These are phyloP conservation scores for Argentina anserina DNA, from an alignment of 306 rosid genomes.

Conservation along the genomic window DNA sequence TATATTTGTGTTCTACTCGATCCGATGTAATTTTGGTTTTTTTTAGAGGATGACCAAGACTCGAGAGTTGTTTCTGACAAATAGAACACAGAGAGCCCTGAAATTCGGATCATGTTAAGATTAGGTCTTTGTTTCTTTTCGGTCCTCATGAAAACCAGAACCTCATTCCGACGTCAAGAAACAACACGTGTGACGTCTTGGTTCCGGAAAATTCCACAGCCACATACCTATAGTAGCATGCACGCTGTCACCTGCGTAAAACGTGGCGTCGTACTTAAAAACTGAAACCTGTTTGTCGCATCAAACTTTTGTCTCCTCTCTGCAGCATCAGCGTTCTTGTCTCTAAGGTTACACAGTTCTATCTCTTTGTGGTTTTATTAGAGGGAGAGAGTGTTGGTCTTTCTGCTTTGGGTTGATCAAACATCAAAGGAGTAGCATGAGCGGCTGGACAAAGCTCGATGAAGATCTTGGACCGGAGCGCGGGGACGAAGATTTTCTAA, in stretches of 20 bases:
- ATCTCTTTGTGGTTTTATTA: no score
- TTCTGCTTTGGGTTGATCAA: background rate
- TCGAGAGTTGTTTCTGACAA: background rate
- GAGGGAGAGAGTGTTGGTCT: background rate
- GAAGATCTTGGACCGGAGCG: constrained; percentile 54
- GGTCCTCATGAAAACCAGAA: background rate
- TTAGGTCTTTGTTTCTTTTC: background rate
- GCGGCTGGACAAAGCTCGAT: constrained; percentile 37
- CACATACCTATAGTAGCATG: background rate
- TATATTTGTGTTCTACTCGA: background rate
- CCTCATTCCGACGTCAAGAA: background rate
- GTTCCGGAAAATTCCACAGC: background rate
- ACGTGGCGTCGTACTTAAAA: background rate
- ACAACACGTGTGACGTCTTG: background rate
- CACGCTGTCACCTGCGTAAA: constrained; percentile 10
- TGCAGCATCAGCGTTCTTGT: background rate
- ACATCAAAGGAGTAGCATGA: background rate
- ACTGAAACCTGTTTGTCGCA: background rate
- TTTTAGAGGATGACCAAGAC: background rate
- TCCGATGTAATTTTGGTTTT: background rate
- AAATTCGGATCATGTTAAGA: background rate
- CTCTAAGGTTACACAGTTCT: background rate
- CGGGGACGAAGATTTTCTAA: constrained; percentile 43
- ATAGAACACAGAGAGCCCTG: background rate
- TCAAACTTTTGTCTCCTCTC: background rate